Percentiles rank a stretch among this genome's conserved stretches.
These are phyloP conservation scores for Leishmania major DNA, from an alignment of 208 protist genomes.

Conservation along the genomic window DNA sequence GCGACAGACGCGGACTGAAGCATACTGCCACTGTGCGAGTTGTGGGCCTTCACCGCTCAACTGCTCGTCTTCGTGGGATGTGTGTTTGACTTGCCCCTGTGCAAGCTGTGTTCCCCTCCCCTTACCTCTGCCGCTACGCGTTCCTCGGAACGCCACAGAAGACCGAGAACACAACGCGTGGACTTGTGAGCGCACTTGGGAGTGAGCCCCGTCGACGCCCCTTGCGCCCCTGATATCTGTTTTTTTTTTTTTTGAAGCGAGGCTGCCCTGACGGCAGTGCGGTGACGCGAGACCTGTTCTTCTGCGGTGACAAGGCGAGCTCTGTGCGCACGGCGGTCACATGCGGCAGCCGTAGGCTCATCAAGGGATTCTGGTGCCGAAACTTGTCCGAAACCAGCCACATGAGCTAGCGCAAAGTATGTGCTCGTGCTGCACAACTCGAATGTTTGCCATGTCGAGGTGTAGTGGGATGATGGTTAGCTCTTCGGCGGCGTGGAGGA, in stretches of 20 bases:
- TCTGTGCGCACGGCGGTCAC: slow-evolving; percentile 29
- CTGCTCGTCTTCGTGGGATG: slow-evolving; percentile 55
- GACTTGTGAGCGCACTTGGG: slow-evolving; percentile 32
- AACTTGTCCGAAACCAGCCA: slow-evolving; percentile 5
- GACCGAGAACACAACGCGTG: slow-evolving; percentile 21
- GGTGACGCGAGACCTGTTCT: slow-evolving; percentile 30
- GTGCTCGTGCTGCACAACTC: slow-evolving; percentile 60
- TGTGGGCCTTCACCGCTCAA: slow-evolving; percentile 34
- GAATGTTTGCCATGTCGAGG: slow-evolving; percentile 11
- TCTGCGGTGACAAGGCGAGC: slow-evolving; percentile 1
- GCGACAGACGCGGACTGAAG: slow-evolving; percentile 18
- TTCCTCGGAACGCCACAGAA: slow-evolving; percentile 46
- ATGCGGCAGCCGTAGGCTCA: slow-evolving; percentile 34
- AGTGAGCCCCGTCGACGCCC: background rate
- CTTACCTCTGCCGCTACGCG: slow-evolving; percentile 13
- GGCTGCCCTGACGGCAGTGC: slow-evolving; percentile 32
- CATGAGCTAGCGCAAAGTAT: slow-evolving; percentile 38
- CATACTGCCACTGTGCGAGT: slow-evolving; percentile 27
- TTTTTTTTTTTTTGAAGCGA: slow-evolving; percentile 58
- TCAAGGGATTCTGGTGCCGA: slow-evolving; percentile 39
- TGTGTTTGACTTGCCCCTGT: slow-evolving; percentile 2
- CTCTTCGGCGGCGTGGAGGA: slow-evolving; percentile 22
- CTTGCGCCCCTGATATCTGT: background rate
- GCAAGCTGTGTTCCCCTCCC: slow-evolving; percentile 1
- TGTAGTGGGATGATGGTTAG: slow-evolving; percentile 12